These are phyloP conservation scores for Saccharum spontaneum DNA, from an alignment of 176 grass and related monocot species.

Conservation along the genomic window DNA sequence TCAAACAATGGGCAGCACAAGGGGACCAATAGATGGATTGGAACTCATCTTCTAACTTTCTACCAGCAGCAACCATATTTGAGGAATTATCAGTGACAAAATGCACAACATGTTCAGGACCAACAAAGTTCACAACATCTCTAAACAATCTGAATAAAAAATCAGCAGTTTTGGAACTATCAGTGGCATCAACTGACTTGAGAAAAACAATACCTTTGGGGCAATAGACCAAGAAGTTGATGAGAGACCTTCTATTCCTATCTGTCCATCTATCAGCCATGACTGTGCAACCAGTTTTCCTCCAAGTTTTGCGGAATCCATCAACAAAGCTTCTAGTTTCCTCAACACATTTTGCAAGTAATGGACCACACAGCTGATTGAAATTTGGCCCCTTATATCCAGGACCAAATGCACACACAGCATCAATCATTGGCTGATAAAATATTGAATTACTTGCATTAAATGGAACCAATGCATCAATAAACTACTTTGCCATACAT, in stretches of 20 bases:
- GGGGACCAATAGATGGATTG: neutral
- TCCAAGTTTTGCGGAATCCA: no score
- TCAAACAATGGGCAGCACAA: neutral
- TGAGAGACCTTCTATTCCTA: neutral
- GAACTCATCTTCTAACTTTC: neutral
- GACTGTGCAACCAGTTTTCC: neutral
- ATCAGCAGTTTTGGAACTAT: neutral
- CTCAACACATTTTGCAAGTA: neutral
- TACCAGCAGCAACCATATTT: neutral
- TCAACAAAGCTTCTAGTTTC: no score
- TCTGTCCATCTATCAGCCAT: constrained; percentile 9
- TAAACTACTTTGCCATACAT: no score
- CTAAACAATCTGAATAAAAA: constrained; percentile 11
- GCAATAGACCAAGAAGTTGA: constrained; percentile 16
- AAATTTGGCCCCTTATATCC: no score
- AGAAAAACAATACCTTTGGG: neutral
- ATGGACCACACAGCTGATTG: neutral
- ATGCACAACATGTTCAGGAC: neutral
- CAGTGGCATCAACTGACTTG: constrained; percentile 9
- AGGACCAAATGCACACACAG: no score
- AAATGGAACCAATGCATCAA: no score
- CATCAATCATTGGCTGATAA: no score
- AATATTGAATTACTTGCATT: no score
- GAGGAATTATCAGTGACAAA: neutral
- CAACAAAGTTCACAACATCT: constrained; percentile 3